These are phyloP conservation scores for Hyaloscypha bicolor DNA, from an alignment of 495 filamentous ascomycete genomes.

Conservation along the genomic window DNA sequence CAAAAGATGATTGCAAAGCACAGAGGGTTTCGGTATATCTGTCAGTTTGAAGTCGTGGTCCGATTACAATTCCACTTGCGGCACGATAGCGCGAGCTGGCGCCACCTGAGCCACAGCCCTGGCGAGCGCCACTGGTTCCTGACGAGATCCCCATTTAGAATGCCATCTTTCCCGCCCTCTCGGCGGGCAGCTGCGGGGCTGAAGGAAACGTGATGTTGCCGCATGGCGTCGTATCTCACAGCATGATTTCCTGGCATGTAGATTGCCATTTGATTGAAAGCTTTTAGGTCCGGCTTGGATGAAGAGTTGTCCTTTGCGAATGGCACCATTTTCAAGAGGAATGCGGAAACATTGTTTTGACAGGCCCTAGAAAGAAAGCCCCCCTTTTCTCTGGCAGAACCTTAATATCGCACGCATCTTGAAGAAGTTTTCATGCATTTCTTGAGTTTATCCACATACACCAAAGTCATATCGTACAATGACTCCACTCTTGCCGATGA, in stretches of 20 bases:
- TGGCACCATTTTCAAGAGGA: too few species aligned
- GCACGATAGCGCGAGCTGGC: neutral
- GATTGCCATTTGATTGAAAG: too few species aligned
- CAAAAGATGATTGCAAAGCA: constrained; percentile 27
- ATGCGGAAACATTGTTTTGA: too few species aligned
- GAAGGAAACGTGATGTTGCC: neutral
- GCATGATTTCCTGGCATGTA: too few species aligned
- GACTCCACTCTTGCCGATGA: neutral
- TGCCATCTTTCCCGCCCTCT: constrained; percentile 4
- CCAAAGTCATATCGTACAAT: constrained; percentile 4
- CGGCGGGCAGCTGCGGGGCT: neutral
- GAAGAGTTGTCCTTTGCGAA: neutral
- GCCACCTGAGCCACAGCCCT: constrained; percentile 15
- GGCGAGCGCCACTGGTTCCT: constrained; percentile 11
- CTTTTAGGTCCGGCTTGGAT: neutral
- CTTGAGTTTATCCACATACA: constrained; percentile 3
- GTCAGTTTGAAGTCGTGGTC: constrained; percentile 21
- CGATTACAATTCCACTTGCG: constrained; percentile 16
- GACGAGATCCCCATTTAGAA: constrained; percentile 8
- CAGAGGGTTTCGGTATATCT: constrained; percentile 24
- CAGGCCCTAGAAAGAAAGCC: neutral
- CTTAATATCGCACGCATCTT: neutral
- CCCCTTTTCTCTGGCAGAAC: neutral
- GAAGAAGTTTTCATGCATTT: neutral
- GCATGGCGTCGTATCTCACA: too few species aligned